Evolutionary conservation across 805 yeast genomes (phyloP).

Genomic region (Ogataea parapolymorpha): DNA sequence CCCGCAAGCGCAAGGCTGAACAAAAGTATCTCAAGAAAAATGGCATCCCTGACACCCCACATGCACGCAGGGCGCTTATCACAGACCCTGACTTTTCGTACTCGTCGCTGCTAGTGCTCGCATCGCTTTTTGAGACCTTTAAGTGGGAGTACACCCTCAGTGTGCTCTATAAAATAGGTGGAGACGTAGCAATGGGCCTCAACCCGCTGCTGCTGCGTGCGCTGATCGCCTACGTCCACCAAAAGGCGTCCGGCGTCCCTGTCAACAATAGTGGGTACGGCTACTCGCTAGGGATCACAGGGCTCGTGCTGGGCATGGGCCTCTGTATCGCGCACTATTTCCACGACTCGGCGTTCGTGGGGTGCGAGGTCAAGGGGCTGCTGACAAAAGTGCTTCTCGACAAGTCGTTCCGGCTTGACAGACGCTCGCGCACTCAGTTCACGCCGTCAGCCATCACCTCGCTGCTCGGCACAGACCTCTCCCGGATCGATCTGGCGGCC

Average conservation of each 20-base stretch:
- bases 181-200: conserved; percentile 50
- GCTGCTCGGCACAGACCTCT: conserved; percentile 74
- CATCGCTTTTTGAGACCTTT: conserved; percentile 49
- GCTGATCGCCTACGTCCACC: conserved; percentile 62
- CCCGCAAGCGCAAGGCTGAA: conserved; percentile 32
- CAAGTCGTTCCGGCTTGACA: conserved; percentile 62
- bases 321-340: conserved; percentile 59
- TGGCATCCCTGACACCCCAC: conserved; percentile 31
- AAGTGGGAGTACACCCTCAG: conserved; percentile 41
- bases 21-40: conserved; percentile 31
- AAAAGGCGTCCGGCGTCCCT: conserved; percentile 41
- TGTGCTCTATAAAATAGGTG: conserved; percentile 39
- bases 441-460: conserved; percentile 74
- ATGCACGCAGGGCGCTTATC: conserved; percentile 36
- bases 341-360: conserved; percentile 56
- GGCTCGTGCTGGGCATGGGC: conserved; percentile 49
- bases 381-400: conserved; percentile 66
- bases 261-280: conserved; percentile 64
- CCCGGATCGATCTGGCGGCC: conserved; percentile 76
- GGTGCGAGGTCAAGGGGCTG: conserved; percentile 68
- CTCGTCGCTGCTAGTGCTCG: conserved; percentile 41
- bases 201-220: conserved; percentile 66
- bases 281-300: conserved; percentile 65
- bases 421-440: conserved; percentile 53
- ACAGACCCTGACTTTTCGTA: conserved; percentile 39